Evolutionary conservation across 2,329 filamentous ascomycete species (phyloP).

Genomic region (Aspergillus japonicus): DNA sequence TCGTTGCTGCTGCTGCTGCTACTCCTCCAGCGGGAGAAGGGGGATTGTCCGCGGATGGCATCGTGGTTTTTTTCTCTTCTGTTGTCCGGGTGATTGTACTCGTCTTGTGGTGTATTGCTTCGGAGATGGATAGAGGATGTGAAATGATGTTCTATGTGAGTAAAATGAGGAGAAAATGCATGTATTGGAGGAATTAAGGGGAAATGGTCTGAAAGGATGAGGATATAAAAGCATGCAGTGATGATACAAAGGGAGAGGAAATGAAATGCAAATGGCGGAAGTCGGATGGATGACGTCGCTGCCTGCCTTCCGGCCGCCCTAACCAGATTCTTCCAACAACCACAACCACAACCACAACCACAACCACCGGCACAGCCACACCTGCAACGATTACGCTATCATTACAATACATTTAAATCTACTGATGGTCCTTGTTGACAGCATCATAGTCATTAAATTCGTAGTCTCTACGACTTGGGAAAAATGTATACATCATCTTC

Average conservation of each 20-base stretch:
- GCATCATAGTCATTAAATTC: constrained; percentile 2
- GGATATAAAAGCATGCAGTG: not conserved
- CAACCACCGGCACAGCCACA: not conserved
- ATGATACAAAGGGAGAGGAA: constrained; percentile 35
- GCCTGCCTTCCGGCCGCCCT: not conserved
- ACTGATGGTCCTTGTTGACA: not conserved
- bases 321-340: not conserved
- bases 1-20: not conserved
- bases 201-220: not conserved
- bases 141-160: not conserved
- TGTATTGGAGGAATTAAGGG: not conserved
- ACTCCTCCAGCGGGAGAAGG: not conserved
- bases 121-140: not conserved
- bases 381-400: not conserved
- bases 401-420: not conserved
- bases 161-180: not conserved
- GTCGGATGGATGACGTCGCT: constrained; percentile 14
- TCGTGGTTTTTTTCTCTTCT: not conserved
- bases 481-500: constrained; percentile 6
- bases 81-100: not conserved
- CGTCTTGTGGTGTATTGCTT: not conserved
- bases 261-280: not conserved
- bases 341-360: not conserved
- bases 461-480: constrained; percentile 8
- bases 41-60: constrained; percentile 9